Evolutionary conservation across 2,329 filamentous ascomycete species (phyloP), one percentile per base, ranked within the genome.

Genomic region (Bimuria novae-zelandiae): DNA sequence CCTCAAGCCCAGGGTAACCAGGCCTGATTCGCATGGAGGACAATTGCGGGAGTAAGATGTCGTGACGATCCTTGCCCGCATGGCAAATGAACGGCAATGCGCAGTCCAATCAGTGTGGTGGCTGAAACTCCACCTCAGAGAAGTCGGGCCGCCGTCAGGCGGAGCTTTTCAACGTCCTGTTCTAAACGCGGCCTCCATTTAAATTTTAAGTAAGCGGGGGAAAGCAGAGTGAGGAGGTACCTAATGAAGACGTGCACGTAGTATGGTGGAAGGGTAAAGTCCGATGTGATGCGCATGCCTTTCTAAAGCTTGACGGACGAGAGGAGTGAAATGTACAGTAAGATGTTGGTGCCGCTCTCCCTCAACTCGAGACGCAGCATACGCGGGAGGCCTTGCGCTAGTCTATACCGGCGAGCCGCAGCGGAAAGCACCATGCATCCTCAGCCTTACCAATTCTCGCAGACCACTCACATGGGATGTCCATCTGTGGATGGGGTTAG

Each of bases 341-440:
- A 17, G 36, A 39, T 22, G 27, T 10, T 12, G 27, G 21, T 36
- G 19, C 43, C 30, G 43, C 43, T 39, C 4, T 10, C 19, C n/a
- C 12, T 32, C 25, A 19, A 41, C 14, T 22, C 21, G 43, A 35
- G 30, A 46, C 30, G 30, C 29, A 46, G 21, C 14, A 3, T 22
- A n/a, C 30, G 14, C 22, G 43, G 43, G 43, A 25, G 29, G 43
- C 43, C 43, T 46, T 8, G 27, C 29, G 30, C 43, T 46, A 36
- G 27, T 46, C 30, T 16, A 6, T 25, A 14, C 30, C 30, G n/a
- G n/a, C n/a, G n/a, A n/a, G n/a, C n/a, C n/a, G n/a, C n/a, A n/a
- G n/a, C n/a, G n/a, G n/a, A n/a, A n/a, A 45, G 21, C 12, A 29
- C 29, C 8, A 36, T 7, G 19, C 29, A 17, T 25, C 43, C 43